Percentiles rank a stretch among this genome's conserved stretches.
Conservation (phyloP, 2,329 filamentous ascomycete species). For the Arthrinium puccinioides region DNA sequence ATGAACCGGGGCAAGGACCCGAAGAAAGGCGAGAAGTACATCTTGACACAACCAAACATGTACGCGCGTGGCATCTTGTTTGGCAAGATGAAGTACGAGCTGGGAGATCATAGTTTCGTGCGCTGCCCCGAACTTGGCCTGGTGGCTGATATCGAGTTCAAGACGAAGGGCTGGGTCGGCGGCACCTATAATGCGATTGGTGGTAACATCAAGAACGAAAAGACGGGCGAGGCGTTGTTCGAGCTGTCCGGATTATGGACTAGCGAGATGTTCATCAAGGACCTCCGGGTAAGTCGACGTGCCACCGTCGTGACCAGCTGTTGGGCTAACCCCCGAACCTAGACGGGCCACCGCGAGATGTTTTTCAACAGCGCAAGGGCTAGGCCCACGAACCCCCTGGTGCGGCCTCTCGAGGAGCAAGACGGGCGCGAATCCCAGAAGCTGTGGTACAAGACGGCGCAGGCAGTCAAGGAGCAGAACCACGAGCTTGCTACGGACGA, state of each 20-base stretch:
- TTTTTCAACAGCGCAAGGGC: slow-evolving; percentile 82
- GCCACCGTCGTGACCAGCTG: not conserved
- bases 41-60: slow-evolving; percentile 97
- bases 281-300: slow-evolving; percentile 55
- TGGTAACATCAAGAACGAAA: slow-evolving; percentile 81
- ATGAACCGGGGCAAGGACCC: slow-evolving; percentile 66
- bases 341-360: slow-evolving; percentile 85
- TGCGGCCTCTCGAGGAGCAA: slow-evolving; percentile 78
- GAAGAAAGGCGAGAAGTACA: slow-evolving; percentile 74
- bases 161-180: slow-evolving; percentile 95
- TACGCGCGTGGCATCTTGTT: slow-evolving; percentile 95
- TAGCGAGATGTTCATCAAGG: slow-evolving; percentile 88
- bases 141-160: slow-evolving; percentile 91
- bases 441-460: slow-evolving; percentile 75
- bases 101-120: slow-evolving; percentile 92
- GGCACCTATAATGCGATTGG: slow-evolving; percentile 96
- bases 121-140: slow-evolving; percentile 83
- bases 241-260: slow-evolving; percentile 92
- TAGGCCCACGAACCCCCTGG: slow-evolving; percentile 65
- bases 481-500: slow-evolving; percentile 88
- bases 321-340: not conserved
- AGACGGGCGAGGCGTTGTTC: slow-evolving; percentile 78
- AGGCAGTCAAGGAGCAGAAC: slow-evolving; percentile 76
- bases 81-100: slow-evolving; percentile 99
- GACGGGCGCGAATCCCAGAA: slow-evolving; percentile 83